Conservation (phyloP, 2,329 filamentous ascomycete species). For the Bisporella sp. region DNA sequence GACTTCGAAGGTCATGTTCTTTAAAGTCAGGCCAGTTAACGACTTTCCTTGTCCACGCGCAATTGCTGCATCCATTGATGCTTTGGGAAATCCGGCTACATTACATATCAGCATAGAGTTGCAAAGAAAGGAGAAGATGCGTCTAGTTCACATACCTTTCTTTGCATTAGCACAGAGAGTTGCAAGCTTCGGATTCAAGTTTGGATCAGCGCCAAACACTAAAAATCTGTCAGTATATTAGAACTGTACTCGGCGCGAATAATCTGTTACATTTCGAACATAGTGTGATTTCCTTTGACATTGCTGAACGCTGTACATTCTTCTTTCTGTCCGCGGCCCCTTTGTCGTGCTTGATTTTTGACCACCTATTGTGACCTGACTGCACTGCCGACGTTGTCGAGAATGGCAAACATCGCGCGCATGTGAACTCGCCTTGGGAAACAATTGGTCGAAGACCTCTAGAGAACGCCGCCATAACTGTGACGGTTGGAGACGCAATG, state of each 20-base stretch:
- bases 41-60: slow-evolving; percentile 84
- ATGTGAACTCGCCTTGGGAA: slow-evolving; percentile 12
- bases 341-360: slow-evolving; percentile 94
- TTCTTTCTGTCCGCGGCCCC: slow-evolving; percentile 77
- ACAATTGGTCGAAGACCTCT: slow-evolving; percentile 17
- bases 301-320: slow-evolving; percentile 58
- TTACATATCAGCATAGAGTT: slow-evolving; percentile 11
- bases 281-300: slow-evolving; percentile 67
- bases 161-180: slow-evolving; percentile 70
- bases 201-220: slow-evolving; percentile 72
- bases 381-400: slow-evolving; percentile 37
- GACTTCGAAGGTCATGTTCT: slow-evolving; percentile 70
- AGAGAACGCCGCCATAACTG: slow-evolving; percentile 21
- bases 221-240: slow-evolving; percentile 7
- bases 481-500: too few species aligned
- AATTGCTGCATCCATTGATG: slow-evolving; percentile 76
- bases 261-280: slow-evolving; percentile 58
- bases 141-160: slow-evolving; percentile 47
- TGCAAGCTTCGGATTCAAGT: slow-evolving; percentile 69
- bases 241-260: slow-evolving; percentile 16
- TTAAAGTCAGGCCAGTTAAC: slow-evolving; percentile 65
- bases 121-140: slow-evolving; percentile 13
- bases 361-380: slow-evolving; percentile 88
- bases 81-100: slow-evolving; percentile 70
- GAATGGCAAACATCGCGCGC: slow-evolving; percentile 25